These are phyloP conservation scores for Hypoxylon intermedium DNA, from an alignment of 495 filamentous ascomycete genomes.

Conservation along the genomic window DNA sequence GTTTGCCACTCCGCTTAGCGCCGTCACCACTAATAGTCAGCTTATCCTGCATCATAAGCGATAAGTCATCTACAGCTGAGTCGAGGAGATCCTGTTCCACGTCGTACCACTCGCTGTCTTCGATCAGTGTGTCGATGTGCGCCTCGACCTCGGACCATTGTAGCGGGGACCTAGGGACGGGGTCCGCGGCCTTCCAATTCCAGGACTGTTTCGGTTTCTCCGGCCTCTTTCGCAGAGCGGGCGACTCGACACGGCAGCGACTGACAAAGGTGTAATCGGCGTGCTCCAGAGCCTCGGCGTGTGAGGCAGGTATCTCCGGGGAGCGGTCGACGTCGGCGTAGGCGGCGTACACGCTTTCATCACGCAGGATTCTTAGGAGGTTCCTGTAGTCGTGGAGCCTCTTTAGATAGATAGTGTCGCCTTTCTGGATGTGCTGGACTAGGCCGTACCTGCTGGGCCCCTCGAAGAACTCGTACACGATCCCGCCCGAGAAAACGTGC, in stretches of 20 bases:
- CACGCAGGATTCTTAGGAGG: too few relatives aligned
- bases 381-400: conserved; percentile 65
- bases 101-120: conserved; percentile 28
- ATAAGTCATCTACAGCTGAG: conserved; percentile 2
- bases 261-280: neutral
- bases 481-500: conserved; percentile 73
- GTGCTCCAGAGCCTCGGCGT: too few relatives aligned
- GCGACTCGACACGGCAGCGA: neutral
- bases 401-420: conserved; percentile 54
- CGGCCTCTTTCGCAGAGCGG: neutral
- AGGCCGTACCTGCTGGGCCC: conserved; percentile 67
- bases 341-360: conserved; percentile 42
- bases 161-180: conserved; percentile 1
- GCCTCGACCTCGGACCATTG: conserved; percentile 10
- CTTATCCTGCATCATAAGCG: neutral
- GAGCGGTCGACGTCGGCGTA: too few relatives aligned
- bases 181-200: neutral
- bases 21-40: conserved; percentile 1
- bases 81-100: conserved; percentile 8
- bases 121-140: neutral
- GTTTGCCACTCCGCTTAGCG: too few relatives aligned
- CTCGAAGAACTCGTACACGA: conserved; percentile 81
- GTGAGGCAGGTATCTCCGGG: too few relatives aligned
- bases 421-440: conserved; percentile 48
- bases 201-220: neutral